These are phyloP conservation scores for Glycyrrhiza uralensis DNA, from an alignment of 306 rosid species.

Conservation along the genomic window DNA sequence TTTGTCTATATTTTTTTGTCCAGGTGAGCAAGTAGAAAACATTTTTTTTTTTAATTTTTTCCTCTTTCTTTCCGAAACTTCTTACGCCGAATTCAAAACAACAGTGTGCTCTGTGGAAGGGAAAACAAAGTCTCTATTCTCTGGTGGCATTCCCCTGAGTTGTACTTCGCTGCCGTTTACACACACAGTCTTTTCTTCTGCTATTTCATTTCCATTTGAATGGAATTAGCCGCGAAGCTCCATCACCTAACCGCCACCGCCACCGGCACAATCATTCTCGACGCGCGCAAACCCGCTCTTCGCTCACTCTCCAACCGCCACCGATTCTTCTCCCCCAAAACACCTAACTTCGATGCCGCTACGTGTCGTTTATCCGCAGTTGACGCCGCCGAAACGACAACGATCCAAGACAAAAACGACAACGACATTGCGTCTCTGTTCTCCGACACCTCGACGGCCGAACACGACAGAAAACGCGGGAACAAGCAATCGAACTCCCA, in stretches of 20 bases:
- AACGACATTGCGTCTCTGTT: constrained; percentile 75
- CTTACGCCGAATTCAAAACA: too few species aligned
- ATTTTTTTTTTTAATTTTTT: too few species aligned
- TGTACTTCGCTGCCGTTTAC: too few species aligned
- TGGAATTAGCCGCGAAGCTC: constrained; percentile 68
- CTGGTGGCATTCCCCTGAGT: too few species aligned
- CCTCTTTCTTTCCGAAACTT: too few species aligned
- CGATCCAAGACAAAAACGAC: constrained; percentile 13
- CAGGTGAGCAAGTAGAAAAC: too few species aligned
- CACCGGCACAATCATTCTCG: neutral
- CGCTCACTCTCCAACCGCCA: neutral
- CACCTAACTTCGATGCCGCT: constrained; percentile 4
- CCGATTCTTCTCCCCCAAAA: constrained; percentile 16
- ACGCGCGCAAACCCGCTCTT: neutral
- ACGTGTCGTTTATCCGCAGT: constrained; percentile 38
- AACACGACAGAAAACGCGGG: constrained; percentile 48
- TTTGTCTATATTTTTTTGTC: too few species aligned
- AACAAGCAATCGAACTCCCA: constrained; percentile 44
- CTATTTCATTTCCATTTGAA: neutral
- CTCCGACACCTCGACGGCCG: constrained; percentile 37
- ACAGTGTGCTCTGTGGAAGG: too few species aligned
- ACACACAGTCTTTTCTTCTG: neutral
- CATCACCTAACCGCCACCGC: constrained; percentile 57
- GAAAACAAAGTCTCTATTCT: neutral
- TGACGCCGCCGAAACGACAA: constrained; percentile 18